Evolutionary conservation across 2,329 filamentous ascomycete genomes (phyloP).

Genomic region (Fusarium staphyleae): DNA sequence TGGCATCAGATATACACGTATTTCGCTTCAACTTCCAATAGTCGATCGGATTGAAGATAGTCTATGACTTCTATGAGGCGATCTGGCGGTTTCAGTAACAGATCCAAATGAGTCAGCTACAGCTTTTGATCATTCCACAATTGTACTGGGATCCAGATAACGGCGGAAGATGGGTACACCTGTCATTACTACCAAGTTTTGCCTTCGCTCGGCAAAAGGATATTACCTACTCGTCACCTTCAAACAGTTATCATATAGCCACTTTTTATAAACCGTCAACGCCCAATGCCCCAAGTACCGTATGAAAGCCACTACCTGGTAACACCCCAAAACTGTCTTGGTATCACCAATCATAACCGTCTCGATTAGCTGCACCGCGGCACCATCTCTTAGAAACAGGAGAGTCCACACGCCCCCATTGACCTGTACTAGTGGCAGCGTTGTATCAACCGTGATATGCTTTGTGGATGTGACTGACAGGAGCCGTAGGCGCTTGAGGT

Average conservation of each 20-base stretch:
- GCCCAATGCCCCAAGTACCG: slow-evolving; percentile 7
- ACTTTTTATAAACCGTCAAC: background rate
- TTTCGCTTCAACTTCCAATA: no score
- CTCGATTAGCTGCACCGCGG: background rate
- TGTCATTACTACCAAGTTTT: no score
- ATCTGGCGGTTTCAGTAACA: no score
- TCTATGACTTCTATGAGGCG: no score
- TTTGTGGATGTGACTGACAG: background rate
- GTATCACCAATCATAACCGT: slow-evolving; percentile 9
- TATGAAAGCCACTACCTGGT: slow-evolving; percentile 5
- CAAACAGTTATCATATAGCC: slow-evolving; percentile 3
- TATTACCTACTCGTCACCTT: no score
- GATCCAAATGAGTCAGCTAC: no score
- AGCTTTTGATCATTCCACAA: no score
- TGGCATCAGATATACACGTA: no score
- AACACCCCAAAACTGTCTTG: slow-evolving; percentile 2
- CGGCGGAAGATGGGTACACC: no score
- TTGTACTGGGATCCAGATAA: no score
- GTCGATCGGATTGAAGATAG: no score
- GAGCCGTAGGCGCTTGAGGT: slow-evolving; percentile 6
- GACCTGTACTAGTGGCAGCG: slow-evolving; percentile 2
- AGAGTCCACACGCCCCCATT: slow-evolving; percentile 9
- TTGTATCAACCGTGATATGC: background rate
- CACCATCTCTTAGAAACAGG: slow-evolving; percentile 6
- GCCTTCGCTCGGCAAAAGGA: no score